Evolutionary conservation across 208 protist genomes (phyloP), one percentile per base, ranked within the genome.

Genomic region (Leishmania amazonensis): DNA sequence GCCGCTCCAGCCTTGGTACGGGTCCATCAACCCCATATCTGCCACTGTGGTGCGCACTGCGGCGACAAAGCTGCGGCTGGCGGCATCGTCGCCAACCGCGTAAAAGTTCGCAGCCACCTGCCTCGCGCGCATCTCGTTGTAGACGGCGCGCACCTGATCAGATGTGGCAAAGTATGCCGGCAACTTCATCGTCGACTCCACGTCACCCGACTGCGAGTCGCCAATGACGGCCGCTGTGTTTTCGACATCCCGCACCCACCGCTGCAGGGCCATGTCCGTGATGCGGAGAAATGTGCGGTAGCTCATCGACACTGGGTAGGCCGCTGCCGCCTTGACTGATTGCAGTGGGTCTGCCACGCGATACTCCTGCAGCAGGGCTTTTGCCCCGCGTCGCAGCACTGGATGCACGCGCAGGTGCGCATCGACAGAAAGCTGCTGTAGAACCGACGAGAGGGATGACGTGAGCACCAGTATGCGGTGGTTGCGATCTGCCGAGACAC

Each of bases 191-290:
- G n/a, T 60, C 40, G 58, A 38, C 51, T 7, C 64, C 35, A 75
- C 54, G 15, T 71, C 74, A 11, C 60, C 49, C 11, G n/a, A 31
- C 35, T 64, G 17, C 4, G 19, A 67, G 67, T 38, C 17, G 24
- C 21, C 62, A 2, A 28, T 47, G 19, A 42, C 28, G 0, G 19
- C 21, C 8, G 72, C 68, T 13, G 40, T 35, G 31, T 19, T 45
- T 35, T 62, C 72, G 21, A 54, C 9, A 42, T 78, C 42, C 31
- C 71, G 49, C 51, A 82, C 80, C 65, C 87, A 84, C 67, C 78
- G 84, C 83, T 84, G 85, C 76, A 96, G 77, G 19, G 93, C 84
- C 80, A 95, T 87, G 79, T 96, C 90, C 28, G 93, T 96, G 57
- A 95, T 80, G 45, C 90, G 90, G 35, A 94, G 79, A 74, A 96